phyloP scores from a whole-genome alignment of 1,284 basidiomycete genomes.

The Wallemia ichthyophaga region DNA sequence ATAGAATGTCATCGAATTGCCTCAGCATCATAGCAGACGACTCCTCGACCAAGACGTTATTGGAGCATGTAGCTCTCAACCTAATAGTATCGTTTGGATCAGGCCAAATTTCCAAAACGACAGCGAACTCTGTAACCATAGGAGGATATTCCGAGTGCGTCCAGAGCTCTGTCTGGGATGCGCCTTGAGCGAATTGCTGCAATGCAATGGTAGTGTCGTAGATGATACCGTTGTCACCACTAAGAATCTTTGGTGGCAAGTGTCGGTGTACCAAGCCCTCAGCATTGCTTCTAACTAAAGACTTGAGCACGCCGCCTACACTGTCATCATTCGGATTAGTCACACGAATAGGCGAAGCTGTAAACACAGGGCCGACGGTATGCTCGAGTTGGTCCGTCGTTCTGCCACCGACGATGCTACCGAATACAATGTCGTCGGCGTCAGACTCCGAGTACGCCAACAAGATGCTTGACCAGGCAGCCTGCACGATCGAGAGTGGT shows the following conservation, averaged over 20 bases:
- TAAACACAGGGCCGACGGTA: background rate
- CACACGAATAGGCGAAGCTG: background rate
- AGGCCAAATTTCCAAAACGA: background rate
- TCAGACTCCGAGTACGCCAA: slow-evolving; percentile 1
- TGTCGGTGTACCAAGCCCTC: background rate
- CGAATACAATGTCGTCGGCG: background rate
- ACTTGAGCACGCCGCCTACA: background rate
- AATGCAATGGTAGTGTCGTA: slow-evolving; percentile 1
- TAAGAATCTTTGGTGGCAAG: background rate
- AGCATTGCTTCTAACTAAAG: background rate
- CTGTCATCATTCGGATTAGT: background rate
- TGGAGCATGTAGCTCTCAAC: background rate
- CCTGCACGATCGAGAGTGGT: background rate
- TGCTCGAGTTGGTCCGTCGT: background rate
- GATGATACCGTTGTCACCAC: background rate
- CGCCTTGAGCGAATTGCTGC: background rate
- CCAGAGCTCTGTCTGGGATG: background rate
- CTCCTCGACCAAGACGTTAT: background rate
- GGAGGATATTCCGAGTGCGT: background rate
- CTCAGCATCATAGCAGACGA: background rate
- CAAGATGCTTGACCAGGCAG: background rate
- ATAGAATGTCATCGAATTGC: background rate
- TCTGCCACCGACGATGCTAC: background rate
- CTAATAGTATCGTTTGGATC: background rate
- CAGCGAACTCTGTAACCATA: background rate